Evolutionary conservation across 306 rosid species (phyloP).

Genomic region (Acacia melanoxylon): DNA sequence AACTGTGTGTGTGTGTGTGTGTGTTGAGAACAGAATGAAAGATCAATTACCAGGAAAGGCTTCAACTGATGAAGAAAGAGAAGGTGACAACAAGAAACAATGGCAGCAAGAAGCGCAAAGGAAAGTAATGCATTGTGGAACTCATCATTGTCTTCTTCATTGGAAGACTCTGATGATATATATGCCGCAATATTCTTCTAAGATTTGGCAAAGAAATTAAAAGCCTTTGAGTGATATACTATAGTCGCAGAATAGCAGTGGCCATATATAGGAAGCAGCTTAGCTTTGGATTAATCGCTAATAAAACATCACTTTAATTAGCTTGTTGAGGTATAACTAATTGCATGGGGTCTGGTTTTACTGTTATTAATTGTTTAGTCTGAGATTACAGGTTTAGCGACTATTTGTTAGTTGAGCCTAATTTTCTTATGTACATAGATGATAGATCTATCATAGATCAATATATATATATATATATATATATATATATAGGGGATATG

Average conservation of each 20-base stretch:
- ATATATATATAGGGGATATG: too few relatives aligned
- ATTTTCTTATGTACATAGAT: background rate
- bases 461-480: too few relatives aligned
- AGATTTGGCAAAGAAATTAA: background rate
- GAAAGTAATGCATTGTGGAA: background rate
- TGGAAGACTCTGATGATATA: background rate
- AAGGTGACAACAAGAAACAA: background rate
- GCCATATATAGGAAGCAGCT: background rate
- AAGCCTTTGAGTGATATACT: background rate
- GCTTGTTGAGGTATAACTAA: background rate
- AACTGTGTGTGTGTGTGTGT: too few relatives aligned
- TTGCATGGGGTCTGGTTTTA: background rate
- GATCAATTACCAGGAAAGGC: background rate
- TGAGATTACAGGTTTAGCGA: background rate
- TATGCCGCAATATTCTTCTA: background rate
- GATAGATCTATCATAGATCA: background rate
- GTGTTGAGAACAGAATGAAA: background rate
- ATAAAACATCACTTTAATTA: background rate
- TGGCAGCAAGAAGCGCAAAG: background rate
- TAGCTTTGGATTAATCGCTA: background rate
- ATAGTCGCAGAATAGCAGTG: background rate
- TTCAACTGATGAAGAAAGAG: background rate
- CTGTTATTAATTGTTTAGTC: background rate
- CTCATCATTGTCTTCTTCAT: background rate
- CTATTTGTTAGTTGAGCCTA: slow-evolving; percentile 22